Percentiles rank a stretch among this genome's conserved stretches.
Conservation (phyloP, 768 basidiomycete genomes). For the Suillus bovinus region DNA sequence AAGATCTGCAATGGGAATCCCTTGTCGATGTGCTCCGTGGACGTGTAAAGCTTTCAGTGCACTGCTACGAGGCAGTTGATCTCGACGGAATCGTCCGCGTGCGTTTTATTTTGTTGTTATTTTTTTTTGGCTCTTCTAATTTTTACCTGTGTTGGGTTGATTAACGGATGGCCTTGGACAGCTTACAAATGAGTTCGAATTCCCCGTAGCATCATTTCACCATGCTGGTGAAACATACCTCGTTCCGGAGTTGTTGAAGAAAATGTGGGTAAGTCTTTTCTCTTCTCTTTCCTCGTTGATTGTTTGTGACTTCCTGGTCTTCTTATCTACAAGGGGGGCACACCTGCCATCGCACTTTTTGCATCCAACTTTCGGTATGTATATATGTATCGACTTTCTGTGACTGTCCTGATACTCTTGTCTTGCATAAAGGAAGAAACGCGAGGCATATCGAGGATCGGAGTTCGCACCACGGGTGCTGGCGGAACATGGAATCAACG, state of each 20-base stretch:
- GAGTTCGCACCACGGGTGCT: constrained; percentile 81
- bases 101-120: too few species aligned
- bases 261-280: constrained; percentile 50
- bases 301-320: neutral
- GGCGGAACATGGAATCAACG: constrained; percentile 61
- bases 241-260: constrained; percentile 74
- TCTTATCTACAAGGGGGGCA: constrained; percentile 44
- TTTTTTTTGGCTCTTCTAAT: too few species aligned
- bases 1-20: constrained; percentile 75
- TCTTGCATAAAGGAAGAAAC: constrained; percentile 54
- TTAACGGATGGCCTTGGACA: constrained; percentile 23
- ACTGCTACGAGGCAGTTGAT: constrained; percentile 64
- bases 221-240: constrained; percentile 83
- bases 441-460: constrained; percentile 78
- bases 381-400: neutral
- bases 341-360: constrained; percentile 82
- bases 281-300: constrained; percentile 5
- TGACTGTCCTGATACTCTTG: too few species aligned
- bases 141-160: neutral
- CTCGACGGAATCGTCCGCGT: constrained; percentile 71
- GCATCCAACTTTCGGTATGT: constrained; percentile 47
- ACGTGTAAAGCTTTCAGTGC: constrained; percentile 51
- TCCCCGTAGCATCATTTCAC: constrained; percentile 76
- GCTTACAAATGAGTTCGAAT: constrained; percentile 84
- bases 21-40: constrained; percentile 79